Evolutionary conservation across 1,284 basidiomycete genomes (phyloP).

Genomic region (Cryptococcus sp.): DNA sequence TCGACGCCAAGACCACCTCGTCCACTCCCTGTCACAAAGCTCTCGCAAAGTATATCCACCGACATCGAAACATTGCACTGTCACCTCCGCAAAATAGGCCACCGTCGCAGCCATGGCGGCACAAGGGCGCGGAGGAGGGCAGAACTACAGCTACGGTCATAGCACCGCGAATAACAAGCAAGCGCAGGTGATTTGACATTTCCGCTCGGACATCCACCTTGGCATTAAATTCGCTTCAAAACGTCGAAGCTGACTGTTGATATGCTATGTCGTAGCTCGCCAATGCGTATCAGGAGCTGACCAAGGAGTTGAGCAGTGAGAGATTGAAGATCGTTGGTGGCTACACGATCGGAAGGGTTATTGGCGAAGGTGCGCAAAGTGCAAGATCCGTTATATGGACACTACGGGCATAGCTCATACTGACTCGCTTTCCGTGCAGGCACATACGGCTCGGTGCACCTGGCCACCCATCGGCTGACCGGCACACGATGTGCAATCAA

Average conservation of each 20-base stretch:
- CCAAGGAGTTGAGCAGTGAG: conserved; percentile 85
- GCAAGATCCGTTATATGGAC: neutral
- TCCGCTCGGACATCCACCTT: neutral
- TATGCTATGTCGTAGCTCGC: conserved; percentile 63
- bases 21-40: too few species aligned
- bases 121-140: conserved; percentile 18
- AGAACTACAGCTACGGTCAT: conserved; percentile 20
- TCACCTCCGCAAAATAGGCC: too few species aligned
- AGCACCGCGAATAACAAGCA: conserved; percentile 36
- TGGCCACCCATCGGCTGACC: conserved; percentile 89
- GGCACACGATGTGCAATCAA: conserved; percentile 91
- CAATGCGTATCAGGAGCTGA: conserved; percentile 94
- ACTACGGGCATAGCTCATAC: neutral
- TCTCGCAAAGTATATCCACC: too few species aligned
- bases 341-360: conserved; percentile 91
- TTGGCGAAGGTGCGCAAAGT: conserved; percentile 79
- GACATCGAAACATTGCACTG: too few species aligned
- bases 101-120: conserved; percentile 12
- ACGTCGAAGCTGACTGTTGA: neutral
- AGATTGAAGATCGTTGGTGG: conserved; percentile 91
- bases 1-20: too few species aligned
- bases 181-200: conserved; percentile 31
- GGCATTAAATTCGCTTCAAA: too few species aligned
- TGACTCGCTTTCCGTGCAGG: conserved; percentile 58
- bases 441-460: conserved; percentile 87